A percentile compares a stretch with the other conserved stretches of the same genome.
phyloP scores from a whole-genome alignment of 1,284 basidiomycete genomes.

The Xerocomus nothofagi region DNA sequence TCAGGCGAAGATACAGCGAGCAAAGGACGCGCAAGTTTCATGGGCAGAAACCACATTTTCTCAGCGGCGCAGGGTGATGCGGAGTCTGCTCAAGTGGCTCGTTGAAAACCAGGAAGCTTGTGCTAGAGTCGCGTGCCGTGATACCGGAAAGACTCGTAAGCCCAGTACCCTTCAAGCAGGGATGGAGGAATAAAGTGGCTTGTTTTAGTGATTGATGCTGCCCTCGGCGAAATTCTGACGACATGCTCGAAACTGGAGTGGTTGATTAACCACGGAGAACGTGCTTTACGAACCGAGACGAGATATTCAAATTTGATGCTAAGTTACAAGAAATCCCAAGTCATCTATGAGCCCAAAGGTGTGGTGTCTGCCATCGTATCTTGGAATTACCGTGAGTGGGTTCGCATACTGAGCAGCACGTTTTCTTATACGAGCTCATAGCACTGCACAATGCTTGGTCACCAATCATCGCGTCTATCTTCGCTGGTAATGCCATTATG shows the following conservation, averaged over 20 bases:
- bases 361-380: slow-evolving; percentile 92
- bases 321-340: slow-evolving; percentile 81
- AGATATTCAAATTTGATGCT: slow-evolving; percentile 76
- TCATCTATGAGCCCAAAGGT: slow-evolving; percentile 92
- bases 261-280: slow-evolving; percentile 82
- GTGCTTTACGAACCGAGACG: slow-evolving; percentile 67
- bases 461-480: slow-evolving; percentile 87
- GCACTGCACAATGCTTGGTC: slow-evolving; percentile 93
- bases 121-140: slow-evolving; percentile 87
- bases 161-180: slow-evolving; percentile 15
- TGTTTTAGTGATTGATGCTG: slow-evolving; percentile 78
- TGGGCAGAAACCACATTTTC: slow-evolving; percentile 78
- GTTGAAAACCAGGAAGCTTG: slow-evolving; percentile 85
- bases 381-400: slow-evolving; percentile 83
- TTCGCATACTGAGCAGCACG: not conserved
- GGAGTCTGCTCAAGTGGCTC: slow-evolving; percentile 88
- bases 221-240: slow-evolving; percentile 86
- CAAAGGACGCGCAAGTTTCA: slow-evolving; percentile 63
- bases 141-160: slow-evolving; percentile 95
- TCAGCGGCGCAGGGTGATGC: slow-evolving; percentile 76
- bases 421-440: slow-evolving; percentile 31
- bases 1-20: slow-evolving; percentile 63
- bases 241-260: slow-evolving; percentile 89
- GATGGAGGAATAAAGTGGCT: slow-evolving; percentile 2
- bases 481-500: slow-evolving; percentile 88